These are phyloP conservation scores for Lachnellula subtilissima DNA, from an alignment of 2,329 filamentous ascomycete genomes.

Conservation along the genomic window DNA sequence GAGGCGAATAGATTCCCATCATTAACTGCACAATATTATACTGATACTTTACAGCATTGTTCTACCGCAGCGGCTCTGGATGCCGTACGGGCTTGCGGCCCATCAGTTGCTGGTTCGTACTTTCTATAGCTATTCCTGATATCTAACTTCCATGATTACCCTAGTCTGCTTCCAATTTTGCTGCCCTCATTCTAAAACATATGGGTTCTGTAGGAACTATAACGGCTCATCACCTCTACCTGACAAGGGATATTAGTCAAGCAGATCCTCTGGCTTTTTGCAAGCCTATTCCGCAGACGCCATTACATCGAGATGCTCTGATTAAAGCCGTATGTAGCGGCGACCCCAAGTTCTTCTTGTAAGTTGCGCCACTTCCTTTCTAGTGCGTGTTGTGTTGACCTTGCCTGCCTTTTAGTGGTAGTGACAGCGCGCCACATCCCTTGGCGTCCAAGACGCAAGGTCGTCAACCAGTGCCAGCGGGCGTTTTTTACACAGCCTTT, in stretches of 20 bases:
- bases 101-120: conserved; percentile 52
- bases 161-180: no score
- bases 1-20: not conserved
- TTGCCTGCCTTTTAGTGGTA: conserved; percentile 42
- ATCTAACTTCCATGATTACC: no score
- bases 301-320: conserved; percentile 44
- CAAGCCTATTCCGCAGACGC: conserved; percentile 41
- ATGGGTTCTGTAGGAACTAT: conserved; percentile 33
- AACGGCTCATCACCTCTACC: conserved; percentile 9
- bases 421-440: conserved; percentile 59
- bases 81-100: conserved; percentile 69
- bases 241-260: conserved; percentile 6
- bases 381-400: not conserved
- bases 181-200: not conserved
- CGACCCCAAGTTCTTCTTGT: conserved; percentile 62
- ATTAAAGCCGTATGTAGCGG: conserved; percentile 51
- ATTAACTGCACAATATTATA: not conserved
- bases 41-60: conserved; percentile 58
- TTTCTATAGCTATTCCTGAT: not conserved
- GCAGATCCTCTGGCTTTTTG: conserved; percentile 36
- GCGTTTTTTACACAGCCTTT: conserved; percentile 73
- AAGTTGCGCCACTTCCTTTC: conserved; percentile 32
- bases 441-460: conserved; percentile 51
- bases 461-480: conserved; percentile 47
- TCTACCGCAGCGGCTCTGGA: conserved; percentile 76